Conservation (phyloP, 495 filamentous ascomycete species). For the Penicillium flavigenum region DNA sequence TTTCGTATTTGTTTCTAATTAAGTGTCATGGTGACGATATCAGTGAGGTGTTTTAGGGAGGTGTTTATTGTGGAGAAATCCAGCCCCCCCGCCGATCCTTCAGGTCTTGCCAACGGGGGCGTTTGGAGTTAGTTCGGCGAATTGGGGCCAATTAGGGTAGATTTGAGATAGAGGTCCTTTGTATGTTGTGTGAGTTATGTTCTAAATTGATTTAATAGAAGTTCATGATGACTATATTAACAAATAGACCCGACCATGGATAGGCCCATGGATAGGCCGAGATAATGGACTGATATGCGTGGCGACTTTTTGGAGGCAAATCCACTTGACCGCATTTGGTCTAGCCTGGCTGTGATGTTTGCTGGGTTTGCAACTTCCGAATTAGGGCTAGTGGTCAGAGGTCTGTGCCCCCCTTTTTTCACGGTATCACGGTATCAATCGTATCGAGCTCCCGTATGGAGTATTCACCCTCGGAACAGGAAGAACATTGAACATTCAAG, state of each 20-base stretch:
- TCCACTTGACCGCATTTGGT: not conserved
- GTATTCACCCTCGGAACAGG: not conserved
- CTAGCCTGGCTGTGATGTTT: slow-evolving; percentile 4
- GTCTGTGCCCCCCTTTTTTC: slow-evolving; percentile 8
- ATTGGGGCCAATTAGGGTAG: not conserved
- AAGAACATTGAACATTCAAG: not conserved
- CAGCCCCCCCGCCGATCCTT: slow-evolving; percentile 8
- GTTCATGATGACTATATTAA: not conserved
- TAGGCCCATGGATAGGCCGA: not conserved
- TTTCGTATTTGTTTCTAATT: not conserved
- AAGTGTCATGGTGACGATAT: slow-evolving; percentile 4
- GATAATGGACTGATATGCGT: not conserved
- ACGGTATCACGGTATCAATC: not conserved
- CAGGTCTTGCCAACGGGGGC: not conserved
- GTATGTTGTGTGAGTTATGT: no score
- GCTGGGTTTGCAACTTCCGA: slow-evolving; percentile 11
- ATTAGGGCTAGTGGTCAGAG: slow-evolving; percentile 9
- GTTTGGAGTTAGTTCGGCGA: slow-evolving; percentile 9
- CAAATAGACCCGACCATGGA: no score
- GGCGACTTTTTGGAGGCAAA: not conserved
- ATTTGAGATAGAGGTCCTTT: not conserved
- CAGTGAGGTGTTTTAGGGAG: slow-evolving; percentile 6
- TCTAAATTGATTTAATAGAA: not conserved
- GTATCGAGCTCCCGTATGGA: not conserved
- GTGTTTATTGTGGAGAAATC: slow-evolving; percentile 12